Base-by-base conservation (phyloP, 441 rosid genomes). In the Viola pubescens region DNA sequence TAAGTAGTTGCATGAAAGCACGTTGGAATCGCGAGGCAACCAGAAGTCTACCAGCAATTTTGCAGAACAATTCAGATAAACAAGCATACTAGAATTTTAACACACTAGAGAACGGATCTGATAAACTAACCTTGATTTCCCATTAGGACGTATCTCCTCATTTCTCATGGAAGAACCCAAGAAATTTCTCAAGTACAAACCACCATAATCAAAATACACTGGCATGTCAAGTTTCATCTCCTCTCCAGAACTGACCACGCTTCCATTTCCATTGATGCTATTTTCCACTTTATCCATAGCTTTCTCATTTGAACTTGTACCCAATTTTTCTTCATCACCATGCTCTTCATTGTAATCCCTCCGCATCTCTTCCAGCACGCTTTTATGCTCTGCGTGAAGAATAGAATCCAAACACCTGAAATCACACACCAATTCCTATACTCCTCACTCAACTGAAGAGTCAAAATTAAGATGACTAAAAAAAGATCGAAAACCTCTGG, bases 1-100 rank as follows among this genome's bases (percentile, higher is more conserved):
- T 58, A n/a, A 92, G 97, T 65, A 92, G 97, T 75, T 78, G 94
- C 96, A 89, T 85, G 69, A 86, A 92, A 79, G 88, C 79, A 63
- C 80, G 89, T 82, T 89, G 98, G 79, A 92, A 89, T 70, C 89
- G 90, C 5, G 94, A 74, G 62, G 94, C 88, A 76, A 80, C 91
- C 58, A 68, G 82, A 55, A 84, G 81, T 67, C 98, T 92, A 71
- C 75, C 73, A 54, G 65, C 59, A 48, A 14, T 61, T 60, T 65
- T 49, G 37, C 56, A 72, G 51, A 54, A 60, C 10, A 39, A 59
- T 54, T 65, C 19, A 45, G 50, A 26, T 45, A 56, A 62, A 50
- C 49, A 53, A 4, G 38, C 8, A 14, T 3, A 7, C 47, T 13
- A 4, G 42, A 16, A 48, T 13, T n/a, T 8, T n/a, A 46, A 53